Conservation (phyloP, 805 yeast genomes). For the Saccharomycopsis olivae region DNA sequence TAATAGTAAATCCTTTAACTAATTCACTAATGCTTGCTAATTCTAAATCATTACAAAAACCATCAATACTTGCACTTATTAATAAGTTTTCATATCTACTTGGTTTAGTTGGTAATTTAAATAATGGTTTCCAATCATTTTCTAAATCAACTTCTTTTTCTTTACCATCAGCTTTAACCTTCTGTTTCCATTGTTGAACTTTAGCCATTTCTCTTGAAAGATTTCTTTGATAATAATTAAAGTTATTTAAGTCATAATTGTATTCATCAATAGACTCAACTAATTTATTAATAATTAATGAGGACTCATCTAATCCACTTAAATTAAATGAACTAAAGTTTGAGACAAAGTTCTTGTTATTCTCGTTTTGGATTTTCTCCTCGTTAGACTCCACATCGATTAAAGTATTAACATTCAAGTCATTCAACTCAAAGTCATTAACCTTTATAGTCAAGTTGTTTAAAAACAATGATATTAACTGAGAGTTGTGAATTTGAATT, state of each 20-base stretch:
- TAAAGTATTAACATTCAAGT: constrained; percentile 16
- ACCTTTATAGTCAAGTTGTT: constrained; percentile 21
- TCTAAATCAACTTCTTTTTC: constrained; percentile 35
- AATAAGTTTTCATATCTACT: constrained; percentile 64
- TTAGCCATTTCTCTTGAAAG: constrained; percentile 58
- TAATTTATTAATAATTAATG: constrained; percentile 45
- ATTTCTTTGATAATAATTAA: constrained; percentile 74
- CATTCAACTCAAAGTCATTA: constrained; percentile 7
- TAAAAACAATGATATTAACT: constrained; percentile 49
- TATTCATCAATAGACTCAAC: constrained; percentile 63
- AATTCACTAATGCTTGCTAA: constrained; percentile 58
- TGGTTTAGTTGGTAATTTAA: constrained; percentile 65
- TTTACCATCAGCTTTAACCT: constrained; percentile 54
- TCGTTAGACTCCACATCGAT: constrained; percentile 6
- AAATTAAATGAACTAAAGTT: constrained; percentile 31
- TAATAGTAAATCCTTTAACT: constrained; percentile 50
- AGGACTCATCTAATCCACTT: constrained; percentile 31
- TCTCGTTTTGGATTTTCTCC: background rate
- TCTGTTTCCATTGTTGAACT: constrained; percentile 65
- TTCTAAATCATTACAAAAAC: constrained; percentile 61
- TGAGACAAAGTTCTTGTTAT: constrained; percentile 4
- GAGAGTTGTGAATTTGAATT: constrained; percentile 54
- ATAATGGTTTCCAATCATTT: constrained; percentile 55
- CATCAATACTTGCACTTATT: constrained; percentile 55
- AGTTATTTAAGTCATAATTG: constrained; percentile 69